These are phyloP conservation scores for Cokeromyces recurvatus DNA, from an alignment of 371 early-diverging fungal species.

Conservation along the genomic window DNA sequence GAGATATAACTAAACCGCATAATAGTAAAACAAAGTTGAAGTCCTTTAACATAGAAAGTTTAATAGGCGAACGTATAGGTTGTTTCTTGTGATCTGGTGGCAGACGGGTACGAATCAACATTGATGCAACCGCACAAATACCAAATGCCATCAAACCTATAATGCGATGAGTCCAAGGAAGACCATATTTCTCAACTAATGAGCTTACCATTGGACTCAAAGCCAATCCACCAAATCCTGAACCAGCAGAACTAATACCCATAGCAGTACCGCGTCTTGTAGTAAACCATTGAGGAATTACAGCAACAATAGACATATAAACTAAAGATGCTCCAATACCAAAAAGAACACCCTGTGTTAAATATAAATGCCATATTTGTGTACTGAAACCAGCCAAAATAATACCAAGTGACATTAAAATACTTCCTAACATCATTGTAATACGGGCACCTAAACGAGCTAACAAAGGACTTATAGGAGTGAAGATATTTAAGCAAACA, in stretches of 20 bases:
- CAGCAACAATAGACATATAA: constrained; percentile 35
- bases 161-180: constrained; percentile 36
- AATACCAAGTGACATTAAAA: constrained; percentile 45
- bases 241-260: constrained; percentile 74
- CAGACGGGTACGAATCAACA: constrained; percentile 29
- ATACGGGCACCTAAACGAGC: constrained; percentile 35
- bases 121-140: constrained; percentile 23
- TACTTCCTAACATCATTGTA: constrained; percentile 33
- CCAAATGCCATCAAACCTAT: constrained; percentile 34
- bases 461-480: constrained; percentile 39
- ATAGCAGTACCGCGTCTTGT: constrained; percentile 51
- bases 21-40: constrained; percentile 27
- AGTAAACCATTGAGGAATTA: constrained; percentile 46
- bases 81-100: constrained; percentile 15
- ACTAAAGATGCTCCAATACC: constrained; percentile 39
- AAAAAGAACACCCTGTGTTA: constrained; percentile 49
- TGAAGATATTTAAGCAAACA: constrained; percentile 37
- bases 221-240: constrained; percentile 69
- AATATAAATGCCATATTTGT: constrained; percentile 52
- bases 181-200: constrained; percentile 24
- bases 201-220: constrained; percentile 45
- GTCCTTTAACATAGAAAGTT: constrained; percentile 20
- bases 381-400: constrained; percentile 42
- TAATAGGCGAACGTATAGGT: constrained; percentile 22
- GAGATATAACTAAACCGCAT: constrained; percentile 25